Conservation (phyloP, 140 eudicot species). For the Bidens hawaiensis region DNA sequence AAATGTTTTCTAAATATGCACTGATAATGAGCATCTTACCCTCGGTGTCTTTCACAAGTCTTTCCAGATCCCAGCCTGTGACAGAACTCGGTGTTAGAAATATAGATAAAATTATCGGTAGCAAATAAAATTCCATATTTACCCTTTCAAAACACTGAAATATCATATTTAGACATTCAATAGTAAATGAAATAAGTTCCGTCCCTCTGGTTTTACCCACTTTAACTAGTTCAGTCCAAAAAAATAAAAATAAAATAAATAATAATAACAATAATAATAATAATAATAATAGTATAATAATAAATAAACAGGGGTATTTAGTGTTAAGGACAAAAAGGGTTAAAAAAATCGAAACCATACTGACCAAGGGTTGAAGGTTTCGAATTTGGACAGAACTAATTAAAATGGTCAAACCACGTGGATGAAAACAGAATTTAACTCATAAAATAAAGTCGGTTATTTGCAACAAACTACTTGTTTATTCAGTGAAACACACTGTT, state of each 20-base stretch:
- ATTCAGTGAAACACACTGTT: neutral
- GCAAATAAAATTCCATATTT: neutral
- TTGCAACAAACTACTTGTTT: neutral
- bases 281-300: no score
- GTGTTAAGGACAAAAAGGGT: no score
- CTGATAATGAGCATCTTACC: conserved; percentile 45
- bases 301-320: no score
- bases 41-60: conserved; percentile 77
- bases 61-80: conserved; percentile 83
- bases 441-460: neutral
- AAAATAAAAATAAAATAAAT: no score
- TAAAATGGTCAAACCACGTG: no score
- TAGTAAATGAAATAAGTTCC: neutral
- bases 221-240: no score
- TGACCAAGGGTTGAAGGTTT: no score
- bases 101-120: neutral
- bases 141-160: neutral
- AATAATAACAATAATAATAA: no score
- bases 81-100: conserved; percentile 29
- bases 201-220: no score
- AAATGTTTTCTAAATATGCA: neutral
- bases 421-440: no score
- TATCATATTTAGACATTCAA: neutral
- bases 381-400: no score
- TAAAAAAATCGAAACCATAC: no score